These are phyloP conservation scores for Ogataea chonburiensis DNA, from an alignment of 805 yeast species.

Conservation along the genomic window DNA sequence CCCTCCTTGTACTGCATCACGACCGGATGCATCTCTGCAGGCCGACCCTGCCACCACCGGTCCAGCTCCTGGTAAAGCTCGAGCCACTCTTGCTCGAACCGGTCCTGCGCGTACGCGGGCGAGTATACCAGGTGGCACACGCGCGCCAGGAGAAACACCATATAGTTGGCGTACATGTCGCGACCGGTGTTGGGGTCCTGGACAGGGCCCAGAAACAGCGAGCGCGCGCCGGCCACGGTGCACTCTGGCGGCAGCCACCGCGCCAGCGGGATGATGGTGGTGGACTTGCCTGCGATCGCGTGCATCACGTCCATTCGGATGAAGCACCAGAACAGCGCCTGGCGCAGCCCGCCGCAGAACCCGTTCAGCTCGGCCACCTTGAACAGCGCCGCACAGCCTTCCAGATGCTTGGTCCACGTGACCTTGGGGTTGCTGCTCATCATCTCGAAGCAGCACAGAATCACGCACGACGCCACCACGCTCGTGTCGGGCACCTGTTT, in stretches of 20 bases:
- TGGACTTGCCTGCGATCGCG: slow-evolving; percentile 40
- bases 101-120: slow-evolving; percentile 11
- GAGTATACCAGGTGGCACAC: slow-evolving; percentile 36
- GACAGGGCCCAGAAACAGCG: slow-evolving; percentile 22
- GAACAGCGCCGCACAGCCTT: slow-evolving; percentile 42
- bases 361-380: slow-evolving; percentile 39
- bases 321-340: slow-evolving; percentile 43
- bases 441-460: slow-evolving; percentile 41
- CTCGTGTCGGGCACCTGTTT: slow-evolving; percentile 16
- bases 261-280: slow-evolving; percentile 36
- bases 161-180: slow-evolving; percentile 41
- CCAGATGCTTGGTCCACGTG: slow-evolving; percentile 42
- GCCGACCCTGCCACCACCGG: slow-evolving; percentile 35
- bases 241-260: slow-evolving; percentile 36
- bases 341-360: slow-evolving; percentile 35
- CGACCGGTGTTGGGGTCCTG: slow-evolving; percentile 17
- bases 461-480: slow-evolving; percentile 26
- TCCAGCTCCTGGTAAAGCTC: slow-evolving; percentile 38
- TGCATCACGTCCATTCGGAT: slow-evolving; percentile 44
- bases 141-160: slow-evolving; percentile 38
- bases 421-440: slow-evolving; percentile 38
- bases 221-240: slow-evolving; percentile 23
- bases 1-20: slow-evolving; percentile 28
- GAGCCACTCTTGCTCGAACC: slow-evolving; percentile 38
- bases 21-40: slow-evolving; percentile 37